Percentiles rank a stretch among this genome's conserved stretches.
These are phyloP conservation scores for Podila minutissima DNA, from an alignment of 192 early-diverging fungal species.

Conservation along the genomic window DNA sequence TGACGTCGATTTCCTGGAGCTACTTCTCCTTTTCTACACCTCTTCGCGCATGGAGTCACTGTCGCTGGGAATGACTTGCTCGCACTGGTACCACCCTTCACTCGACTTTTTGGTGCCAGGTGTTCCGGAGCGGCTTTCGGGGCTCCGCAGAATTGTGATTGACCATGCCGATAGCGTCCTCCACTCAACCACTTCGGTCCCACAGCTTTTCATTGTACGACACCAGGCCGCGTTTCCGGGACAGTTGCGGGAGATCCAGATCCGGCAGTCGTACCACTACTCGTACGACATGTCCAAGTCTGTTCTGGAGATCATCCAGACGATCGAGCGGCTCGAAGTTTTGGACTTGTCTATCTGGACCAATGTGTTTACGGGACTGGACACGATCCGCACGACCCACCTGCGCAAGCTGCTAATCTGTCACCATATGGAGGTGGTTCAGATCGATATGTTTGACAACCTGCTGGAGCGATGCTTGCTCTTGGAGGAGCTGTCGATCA, in stretches of 20 bases:
- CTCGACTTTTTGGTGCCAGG: conserved; percentile 25
- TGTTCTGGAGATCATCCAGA: conserved; percentile 28
- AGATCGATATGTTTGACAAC: conserved; percentile 24
- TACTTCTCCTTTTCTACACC: conserved; percentile 27
- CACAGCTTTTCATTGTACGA: conserved; percentile 25
- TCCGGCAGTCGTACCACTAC: conserved; percentile 32
- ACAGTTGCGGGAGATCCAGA: conserved; percentile 35
- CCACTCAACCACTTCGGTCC: conserved; percentile 13
- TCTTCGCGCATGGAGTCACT: conserved; percentile 20
- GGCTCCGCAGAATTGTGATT: conserved; percentile 29
- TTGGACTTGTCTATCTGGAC: conserved; percentile 39
- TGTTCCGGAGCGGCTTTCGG: conserved; percentile 28
- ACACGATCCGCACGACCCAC: conserved; percentile 27
- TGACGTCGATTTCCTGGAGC: conserved; percentile 28
- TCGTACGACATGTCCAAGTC: conserved; percentile 45
- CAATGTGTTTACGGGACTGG: conserved; percentile 29
- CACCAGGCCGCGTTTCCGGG: conserved; percentile 39
- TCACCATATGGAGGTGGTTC: conserved; percentile 33
- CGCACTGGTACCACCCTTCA: conserved; percentile 40
- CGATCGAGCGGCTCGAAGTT: conserved; percentile 27
- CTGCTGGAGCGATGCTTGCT: conserved; percentile 27
- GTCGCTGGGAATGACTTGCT: conserved; percentile 30
- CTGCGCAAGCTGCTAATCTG: conserved; percentile 29
- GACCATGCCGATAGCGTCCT: conserved; percentile 27
- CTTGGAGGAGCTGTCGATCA: conserved; percentile 38